A percentile compares a stretch with the other conserved stretches of the same genome.
phyloP scores from a whole-genome alignment of 148 eudicot species.

The Cornus controversa region DNA sequence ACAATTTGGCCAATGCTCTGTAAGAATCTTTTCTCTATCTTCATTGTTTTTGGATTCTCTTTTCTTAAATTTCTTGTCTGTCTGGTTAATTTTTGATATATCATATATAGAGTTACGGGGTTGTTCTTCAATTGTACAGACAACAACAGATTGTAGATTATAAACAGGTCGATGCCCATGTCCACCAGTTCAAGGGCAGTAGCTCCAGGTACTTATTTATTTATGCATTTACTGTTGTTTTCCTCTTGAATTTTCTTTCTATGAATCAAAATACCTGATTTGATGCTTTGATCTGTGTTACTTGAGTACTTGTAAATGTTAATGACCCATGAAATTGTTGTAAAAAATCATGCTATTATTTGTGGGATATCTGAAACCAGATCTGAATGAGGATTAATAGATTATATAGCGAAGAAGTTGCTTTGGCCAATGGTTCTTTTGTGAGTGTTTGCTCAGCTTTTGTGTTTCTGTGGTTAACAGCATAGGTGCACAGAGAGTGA shows the following conservation, averaged over 20 bases:
- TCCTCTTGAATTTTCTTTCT: background rate
- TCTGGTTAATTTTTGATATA: background rate
- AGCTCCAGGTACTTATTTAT: slow-evolving; percentile 49
- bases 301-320: background rate
- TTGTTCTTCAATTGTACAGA: slow-evolving; percentile 21
- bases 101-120: background rate
- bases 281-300: background rate
- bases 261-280: background rate
- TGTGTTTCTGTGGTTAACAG: slow-evolving; percentile 26
- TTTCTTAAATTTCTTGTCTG: background rate
- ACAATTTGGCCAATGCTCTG: slow-evolving; percentile 49
- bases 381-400: background rate
- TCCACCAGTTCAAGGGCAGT: slow-evolving; percentile 65
- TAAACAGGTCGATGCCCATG: slow-evolving; percentile 54
- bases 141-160: slow-evolving; percentile 49
- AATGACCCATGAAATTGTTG: background rate
- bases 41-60: background rate
- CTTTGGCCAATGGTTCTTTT: background rate
- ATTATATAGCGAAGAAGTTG: background rate
- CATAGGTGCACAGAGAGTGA: slow-evolving; percentile 54
- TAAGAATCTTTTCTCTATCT: slow-evolving; percentile 23
- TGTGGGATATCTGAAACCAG: background rate
- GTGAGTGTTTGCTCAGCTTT: background rate
- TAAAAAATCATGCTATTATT: background rate
- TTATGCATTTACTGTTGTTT: background rate